Base-by-base conservation (phyloP, 345 rosid genomes). In the Reutealis trisperma region DNA sequence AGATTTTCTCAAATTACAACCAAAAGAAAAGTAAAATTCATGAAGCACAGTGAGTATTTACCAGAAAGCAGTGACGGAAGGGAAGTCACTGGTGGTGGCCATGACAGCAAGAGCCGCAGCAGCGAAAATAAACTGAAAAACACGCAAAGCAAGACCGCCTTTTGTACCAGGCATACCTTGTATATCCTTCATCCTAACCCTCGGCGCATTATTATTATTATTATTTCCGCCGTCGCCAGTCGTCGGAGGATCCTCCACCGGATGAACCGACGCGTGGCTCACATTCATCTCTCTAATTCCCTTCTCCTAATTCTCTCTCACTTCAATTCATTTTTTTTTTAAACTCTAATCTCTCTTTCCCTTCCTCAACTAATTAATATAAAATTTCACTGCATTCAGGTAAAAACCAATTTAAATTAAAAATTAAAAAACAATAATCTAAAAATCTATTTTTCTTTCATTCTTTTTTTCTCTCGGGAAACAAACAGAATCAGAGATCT, bases 231-330 rank as follows among this genome's bases (percentile, higher is more conserved):
- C 90, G 18, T 81, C 83, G 18, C 79, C 83, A 0, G 89, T 85
- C 22, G 88, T 76, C 0, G 90, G 84, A 49, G 87, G 91, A 83
- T 90, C 93, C 78, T 91, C 93, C 81, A 83, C 90, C 2, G 92
- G 96, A 81, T 91, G 93, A 84, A 83, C 84, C 75, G 93, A 84
- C 25, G 96, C 93, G 83, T 91, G 94, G 87, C 98, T 91, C 90
- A 87, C 92, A 81, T 74, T 93, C 98, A 96, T 96, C 85, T 84
- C 91, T 80, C 78, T 79, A 77, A 79, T 47, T 30, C 44, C 75
- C 24, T 58, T 16, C 63, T 45, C 41, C 32, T 51, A 52, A 47
- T 7, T 22, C 54, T n/a, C 68, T 59, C 77, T 67, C 7, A 37
- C 76, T 70, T 81, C 81, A 87, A 78, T 80, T 81, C 89, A 81